phyloP scores from a whole-genome alignment of 2,329 filamentous ascomycete genomes.

The Fusarium robinianum region DNA sequence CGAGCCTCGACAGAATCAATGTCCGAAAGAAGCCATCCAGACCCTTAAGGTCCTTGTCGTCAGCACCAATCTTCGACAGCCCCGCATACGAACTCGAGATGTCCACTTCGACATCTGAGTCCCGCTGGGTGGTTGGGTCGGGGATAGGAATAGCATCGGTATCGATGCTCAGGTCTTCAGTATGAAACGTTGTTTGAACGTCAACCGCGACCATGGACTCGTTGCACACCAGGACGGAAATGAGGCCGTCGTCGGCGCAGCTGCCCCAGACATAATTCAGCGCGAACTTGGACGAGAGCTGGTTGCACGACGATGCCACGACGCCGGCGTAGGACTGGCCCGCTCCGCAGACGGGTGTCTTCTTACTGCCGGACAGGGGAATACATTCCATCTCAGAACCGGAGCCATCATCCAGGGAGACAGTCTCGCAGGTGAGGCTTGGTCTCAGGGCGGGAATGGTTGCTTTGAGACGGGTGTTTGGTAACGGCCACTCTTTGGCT shows the following conservation, averaged over 20 bases:
- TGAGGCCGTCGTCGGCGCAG: slow-evolving; percentile 24
- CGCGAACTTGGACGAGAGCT: slow-evolving; percentile 20
- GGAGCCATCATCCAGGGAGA: slow-evolving; percentile 20
- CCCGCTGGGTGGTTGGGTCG: slow-evolving; percentile 13
- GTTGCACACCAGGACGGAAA: slow-evolving; percentile 34
- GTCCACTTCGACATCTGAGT: slow-evolving; percentile 22
- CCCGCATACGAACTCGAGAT: slow-evolving; percentile 27
- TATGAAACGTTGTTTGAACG: slow-evolving; percentile 32
- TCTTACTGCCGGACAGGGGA: slow-evolving; percentile 21
- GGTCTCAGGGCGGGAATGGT: slow-evolving; percentile 26
- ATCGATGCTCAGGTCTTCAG: slow-evolving; percentile 31
- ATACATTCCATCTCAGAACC: slow-evolving; percentile 26
- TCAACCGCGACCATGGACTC: slow-evolving; percentile 29
- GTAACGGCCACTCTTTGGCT: slow-evolving; percentile 27
- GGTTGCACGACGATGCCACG: slow-evolving; percentile 32
- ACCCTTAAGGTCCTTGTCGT: slow-evolving; percentile 27
- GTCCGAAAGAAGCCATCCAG: slow-evolving; percentile 37
- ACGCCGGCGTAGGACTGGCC: slow-evolving; percentile 24
- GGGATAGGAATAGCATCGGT: slow-evolving; percentile 28
- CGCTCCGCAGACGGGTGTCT: slow-evolving; percentile 23
- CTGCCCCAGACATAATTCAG: slow-evolving; percentile 38
- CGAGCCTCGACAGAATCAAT: slow-evolving; percentile 32
- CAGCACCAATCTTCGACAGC: slow-evolving; percentile 19
- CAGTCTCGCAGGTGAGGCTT: slow-evolving; percentile 28
- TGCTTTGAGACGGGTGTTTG: slow-evolving; percentile 30